Evolutionary conservation across 371 early-diverging fungal species (phyloP).

Genomic region (Apophysomyces elegans): DNA sequence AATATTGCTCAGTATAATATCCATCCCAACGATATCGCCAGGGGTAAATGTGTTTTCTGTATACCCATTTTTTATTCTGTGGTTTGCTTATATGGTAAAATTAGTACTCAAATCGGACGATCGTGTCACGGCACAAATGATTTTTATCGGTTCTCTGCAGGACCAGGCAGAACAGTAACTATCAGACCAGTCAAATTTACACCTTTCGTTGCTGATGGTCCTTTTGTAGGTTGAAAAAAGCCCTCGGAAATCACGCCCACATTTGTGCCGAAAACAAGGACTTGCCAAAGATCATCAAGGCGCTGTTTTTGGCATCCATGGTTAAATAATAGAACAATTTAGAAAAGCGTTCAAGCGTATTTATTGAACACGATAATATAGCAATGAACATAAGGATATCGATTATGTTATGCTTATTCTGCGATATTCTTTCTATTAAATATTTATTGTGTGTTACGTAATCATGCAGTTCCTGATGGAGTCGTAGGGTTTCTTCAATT

Average conservation of each 20-base stretch:
- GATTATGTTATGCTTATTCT: no score
- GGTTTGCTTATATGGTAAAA: neutral
- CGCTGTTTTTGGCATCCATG: conserved; percentile 77
- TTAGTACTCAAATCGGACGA: conserved; percentile 70
- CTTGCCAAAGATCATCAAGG: conserved; percentile 80
- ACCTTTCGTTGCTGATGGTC: neutral
- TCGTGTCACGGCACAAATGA: conserved; percentile 72
- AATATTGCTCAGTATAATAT: conserved; percentile 85
- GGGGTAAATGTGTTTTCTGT: conserved; percentile 43
- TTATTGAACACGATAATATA: no score
- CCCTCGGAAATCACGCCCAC: conserved; percentile 68
- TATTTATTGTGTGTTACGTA: no score
- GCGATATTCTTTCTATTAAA: no score
- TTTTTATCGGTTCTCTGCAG: conserved; percentile 70
- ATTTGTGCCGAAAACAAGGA: conserved; percentile 79
- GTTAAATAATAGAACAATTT: conserved; percentile 46
- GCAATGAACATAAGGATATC: no score
- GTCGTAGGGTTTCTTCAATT: no score
- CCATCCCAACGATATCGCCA: conserved; percentile 71
- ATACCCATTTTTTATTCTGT: no score
- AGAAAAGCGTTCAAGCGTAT: no score
- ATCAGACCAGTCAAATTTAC: neutral
- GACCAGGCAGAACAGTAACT: conserved; percentile 71
- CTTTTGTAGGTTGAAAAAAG: conserved; percentile 55
- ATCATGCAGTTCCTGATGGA: no score